Percentiles rank a stretch among this genome's conserved stretches.
phyloP scores from a whole-genome alignment of 1,284 basidiomycete genomes.

The Ceratobasidium sp. region DNA sequence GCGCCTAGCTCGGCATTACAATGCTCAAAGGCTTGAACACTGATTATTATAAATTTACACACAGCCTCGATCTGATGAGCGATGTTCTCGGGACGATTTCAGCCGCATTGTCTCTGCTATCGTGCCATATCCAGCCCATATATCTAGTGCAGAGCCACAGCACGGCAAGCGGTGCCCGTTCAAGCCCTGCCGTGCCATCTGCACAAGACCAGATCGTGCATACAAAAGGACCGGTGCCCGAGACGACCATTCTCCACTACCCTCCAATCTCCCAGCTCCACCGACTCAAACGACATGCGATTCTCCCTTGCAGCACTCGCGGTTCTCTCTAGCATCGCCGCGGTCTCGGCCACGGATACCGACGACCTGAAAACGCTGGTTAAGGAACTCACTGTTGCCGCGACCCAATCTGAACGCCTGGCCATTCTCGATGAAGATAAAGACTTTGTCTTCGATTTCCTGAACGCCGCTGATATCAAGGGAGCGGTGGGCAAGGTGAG shows the following conservation, averaged over 20 bases:
- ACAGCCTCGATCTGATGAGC: slow-evolving; percentile 15
- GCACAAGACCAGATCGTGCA: neutral
- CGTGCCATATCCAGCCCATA: neutral
- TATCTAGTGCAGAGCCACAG: slow-evolving; percentile 19
- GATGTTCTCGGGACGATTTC: neutral
- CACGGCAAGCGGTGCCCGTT: slow-evolving; percentile 7
- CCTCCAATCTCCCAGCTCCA: neutral
- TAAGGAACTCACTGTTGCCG: slow-evolving; percentile 31
- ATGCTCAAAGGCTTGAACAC: neutral
- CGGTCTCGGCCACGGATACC: slow-evolving; percentile 17
- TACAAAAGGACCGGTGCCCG: slow-evolving; percentile 21
- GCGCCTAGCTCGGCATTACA: slow-evolving; percentile 1
- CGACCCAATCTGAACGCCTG: slow-evolving; percentile 29
- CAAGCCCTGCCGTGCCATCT: neutral
- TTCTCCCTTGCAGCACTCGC: slow-evolving; percentile 22
- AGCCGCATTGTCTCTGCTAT: neutral
- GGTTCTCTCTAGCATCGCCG: slow-evolving; percentile 12
- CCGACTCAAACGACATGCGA: slow-evolving; percentile 7
- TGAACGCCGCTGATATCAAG: slow-evolving; percentile 35
- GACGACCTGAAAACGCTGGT: slow-evolving; percentile 39
- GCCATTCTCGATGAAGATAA: slow-evolving; percentile 40
- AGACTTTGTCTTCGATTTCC: slow-evolving; percentile 42
- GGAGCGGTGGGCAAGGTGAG: slow-evolving; percentile 34
- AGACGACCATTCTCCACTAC: neutral
- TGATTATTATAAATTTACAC: neutral